Percentiles rank a stretch among this genome's conserved stretches.
These are phyloP conservation scores for Trichoderma lentiforme DNA, from an alignment of 2,329 filamentous ascomycete species.

Conservation along the genomic window DNA sequence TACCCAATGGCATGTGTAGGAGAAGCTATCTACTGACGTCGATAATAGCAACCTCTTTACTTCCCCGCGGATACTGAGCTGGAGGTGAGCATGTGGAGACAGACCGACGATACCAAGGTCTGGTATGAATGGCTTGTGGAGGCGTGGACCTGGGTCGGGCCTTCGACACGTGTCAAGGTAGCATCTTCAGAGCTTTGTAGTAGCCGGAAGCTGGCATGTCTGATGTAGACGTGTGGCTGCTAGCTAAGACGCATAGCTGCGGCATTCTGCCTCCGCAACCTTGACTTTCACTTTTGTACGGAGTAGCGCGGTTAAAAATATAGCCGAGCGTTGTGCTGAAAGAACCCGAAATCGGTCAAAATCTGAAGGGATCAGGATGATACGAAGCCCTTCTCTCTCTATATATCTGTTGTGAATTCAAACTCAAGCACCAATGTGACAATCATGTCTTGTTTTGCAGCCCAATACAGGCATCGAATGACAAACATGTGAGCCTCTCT, in stretches of 20 bases:
- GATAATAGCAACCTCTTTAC: conserved; percentile 70
- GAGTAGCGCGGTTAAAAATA: conserved; percentile 2
- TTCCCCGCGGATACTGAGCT: conserved; percentile 82
- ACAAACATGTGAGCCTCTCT: not conserved
- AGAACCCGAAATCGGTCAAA: not conserved
- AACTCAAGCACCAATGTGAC: not conserved
- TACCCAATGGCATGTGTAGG: not conserved
- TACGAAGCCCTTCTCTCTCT: not conserved
- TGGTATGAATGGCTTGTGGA: conserved; percentile 99
- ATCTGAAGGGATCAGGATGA: not conserved
- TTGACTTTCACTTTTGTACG: too few species aligned
- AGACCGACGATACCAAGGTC: conserved; percentile 91
- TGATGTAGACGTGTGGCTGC: conserved; percentile 53
- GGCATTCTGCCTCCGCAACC: not conserved
- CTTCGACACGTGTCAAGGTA: conserved; percentile 61
- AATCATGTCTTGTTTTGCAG: not conserved
- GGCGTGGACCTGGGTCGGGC: conserved; percentile 65
- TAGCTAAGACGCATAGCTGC: not conserved
- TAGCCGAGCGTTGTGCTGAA: conserved; percentile 5
- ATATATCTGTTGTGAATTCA: not conserved
- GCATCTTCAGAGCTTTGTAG: conserved; percentile 65
- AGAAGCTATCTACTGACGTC: conserved; percentile 9
- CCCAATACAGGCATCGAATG: not conserved
- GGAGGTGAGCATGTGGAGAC: conserved; percentile 90
- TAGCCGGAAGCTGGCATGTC: conserved; percentile 65